Percentiles rank a stretch among this genome's conserved stretches.
phyloP scores from a whole-genome alignment of 177 flowering plant genomes.

The Vitis hybrid region DNA sequence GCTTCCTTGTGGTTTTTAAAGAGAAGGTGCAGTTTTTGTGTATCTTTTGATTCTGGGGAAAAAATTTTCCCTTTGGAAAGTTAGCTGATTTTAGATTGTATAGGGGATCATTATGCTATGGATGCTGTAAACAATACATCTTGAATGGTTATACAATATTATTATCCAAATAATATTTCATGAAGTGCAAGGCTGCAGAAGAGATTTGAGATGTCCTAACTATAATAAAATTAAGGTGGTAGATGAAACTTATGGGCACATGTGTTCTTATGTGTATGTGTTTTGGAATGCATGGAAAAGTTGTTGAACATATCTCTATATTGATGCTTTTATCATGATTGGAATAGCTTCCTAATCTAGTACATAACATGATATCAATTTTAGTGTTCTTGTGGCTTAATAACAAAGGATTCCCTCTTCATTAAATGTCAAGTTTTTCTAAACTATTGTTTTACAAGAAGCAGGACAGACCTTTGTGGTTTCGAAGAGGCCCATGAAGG shows the following conservation, averaged over 20 bases:
- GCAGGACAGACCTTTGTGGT: constrained; percentile 73
- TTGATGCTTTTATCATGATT: too few relatives aligned
- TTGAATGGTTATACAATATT: not conserved
- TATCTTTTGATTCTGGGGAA: too few relatives aligned
- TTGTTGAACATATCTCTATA: too few relatives aligned
- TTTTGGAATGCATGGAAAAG: too few relatives aligned
- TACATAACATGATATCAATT: not conserved
- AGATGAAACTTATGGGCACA: too few relatives aligned
- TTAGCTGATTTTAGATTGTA: not conserved
- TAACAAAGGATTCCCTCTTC: not conserved
- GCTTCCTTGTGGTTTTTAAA: too few relatives aligned
- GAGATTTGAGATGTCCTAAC: not conserved
- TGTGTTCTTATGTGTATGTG: too few relatives aligned
- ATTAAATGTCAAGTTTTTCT: not conserved
- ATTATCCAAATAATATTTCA: not conserved
- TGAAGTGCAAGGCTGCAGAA: not conserved
- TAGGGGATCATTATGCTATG: too few relatives aligned
- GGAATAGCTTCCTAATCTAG: not conserved
- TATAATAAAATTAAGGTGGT: too few relatives aligned
- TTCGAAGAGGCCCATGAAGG: constrained; percentile 76
- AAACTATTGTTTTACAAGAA: constrained; percentile 20
- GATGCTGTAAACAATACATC: not conserved
- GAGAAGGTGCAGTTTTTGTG: too few relatives aligned
- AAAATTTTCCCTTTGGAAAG: too few relatives aligned
- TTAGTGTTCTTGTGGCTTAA: not conserved